A percentile compares a stretch with the other conserved stretches of the same genome.
phyloP scores from a whole-genome alignment of 2,329 filamentous ascomycete species.

The Pseudohalonectria lignicola region DNA sequence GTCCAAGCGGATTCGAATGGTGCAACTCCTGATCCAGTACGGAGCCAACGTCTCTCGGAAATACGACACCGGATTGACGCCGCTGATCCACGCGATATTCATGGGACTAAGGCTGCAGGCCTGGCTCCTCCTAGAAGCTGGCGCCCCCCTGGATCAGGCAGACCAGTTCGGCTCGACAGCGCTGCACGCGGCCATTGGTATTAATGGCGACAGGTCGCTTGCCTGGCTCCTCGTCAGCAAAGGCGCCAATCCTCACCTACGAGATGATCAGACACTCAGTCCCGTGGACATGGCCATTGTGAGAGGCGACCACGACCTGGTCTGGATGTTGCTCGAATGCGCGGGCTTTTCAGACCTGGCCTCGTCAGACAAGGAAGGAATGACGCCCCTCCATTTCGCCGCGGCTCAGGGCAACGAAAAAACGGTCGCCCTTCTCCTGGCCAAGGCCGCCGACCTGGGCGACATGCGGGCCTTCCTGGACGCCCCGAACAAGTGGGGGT shows the following conservation, averaged over 20 bases:
- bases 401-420: not conserved
- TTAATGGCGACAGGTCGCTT: not conserved
- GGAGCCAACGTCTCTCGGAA: not conserved
- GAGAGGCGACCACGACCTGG: not conserved
- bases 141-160: not conserved
- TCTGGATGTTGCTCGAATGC: not conserved
- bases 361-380: not conserved
- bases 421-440: not conserved
- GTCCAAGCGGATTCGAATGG: not conserved
- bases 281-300: not conserved
- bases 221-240: not conserved
- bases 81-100: not conserved
- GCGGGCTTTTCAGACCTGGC: not conserved
- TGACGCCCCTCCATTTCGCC: not conserved
- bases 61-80: not conserved
- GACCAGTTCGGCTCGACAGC: not conserved
- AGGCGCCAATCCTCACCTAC: not conserved
- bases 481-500: not conserved
- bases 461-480: not conserved
- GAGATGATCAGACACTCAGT: not conserved
- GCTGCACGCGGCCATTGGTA: not conserved
- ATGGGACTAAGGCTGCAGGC: no score
- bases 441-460: no score
- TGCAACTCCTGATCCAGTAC: not conserved
- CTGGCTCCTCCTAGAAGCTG: not conserved